Evolutionary conservation across 2,329 filamentous ascomycete genomes (phyloP), one percentile per base, ranked within the genome.

Genomic region (Pseudogymnoascus sp.): DNA sequence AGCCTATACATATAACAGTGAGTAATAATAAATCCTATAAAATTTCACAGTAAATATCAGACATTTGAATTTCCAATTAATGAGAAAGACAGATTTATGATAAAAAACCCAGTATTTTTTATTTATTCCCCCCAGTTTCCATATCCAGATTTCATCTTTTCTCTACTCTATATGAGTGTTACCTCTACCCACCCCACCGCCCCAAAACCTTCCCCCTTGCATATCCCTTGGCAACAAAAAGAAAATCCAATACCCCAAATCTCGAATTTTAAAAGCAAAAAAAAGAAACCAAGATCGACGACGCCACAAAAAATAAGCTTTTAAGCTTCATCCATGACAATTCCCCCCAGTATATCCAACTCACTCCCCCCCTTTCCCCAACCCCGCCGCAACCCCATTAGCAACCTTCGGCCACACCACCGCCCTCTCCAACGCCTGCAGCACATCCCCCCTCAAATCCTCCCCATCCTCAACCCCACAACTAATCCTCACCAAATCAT

Each of bases 381-480:
- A 33, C 31, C 71, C 69, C 63, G 73, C 72, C 0, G 68, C 68
- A 62, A 74, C 68, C 31, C 71, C 69, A 64, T 73, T 72, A 1
- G 68, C 68, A 62, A 74, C 68, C 62, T 73, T 73, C 40, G 71
- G 71, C 67, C 62, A 69, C 13, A 70, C 80, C 42, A 90, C 85
- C 1, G 91, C 91, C 76, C 83, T 85, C 76, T 95, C 88, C 44
- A 97, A 78, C 4, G 95, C 95, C 76, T 90, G 88, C 68, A 92
- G 75, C 15, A 96, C 86, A 79, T 99, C 95, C 42, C 82, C 83
- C 71, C 87, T 87, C 66, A 99, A 80, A 76, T 99, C 95, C 66
- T 87, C 86, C 7, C 86, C 85, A 72, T 99, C 95, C 78, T 99
- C 95, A 63, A 99, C 86, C 71, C 95, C 95, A 74, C 92, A 97